These are phyloP conservation scores for Phaeophleospora eucalypticola DNA, from an alignment of 2,329 filamentous ascomycete species.

Conservation along the genomic window DNA sequence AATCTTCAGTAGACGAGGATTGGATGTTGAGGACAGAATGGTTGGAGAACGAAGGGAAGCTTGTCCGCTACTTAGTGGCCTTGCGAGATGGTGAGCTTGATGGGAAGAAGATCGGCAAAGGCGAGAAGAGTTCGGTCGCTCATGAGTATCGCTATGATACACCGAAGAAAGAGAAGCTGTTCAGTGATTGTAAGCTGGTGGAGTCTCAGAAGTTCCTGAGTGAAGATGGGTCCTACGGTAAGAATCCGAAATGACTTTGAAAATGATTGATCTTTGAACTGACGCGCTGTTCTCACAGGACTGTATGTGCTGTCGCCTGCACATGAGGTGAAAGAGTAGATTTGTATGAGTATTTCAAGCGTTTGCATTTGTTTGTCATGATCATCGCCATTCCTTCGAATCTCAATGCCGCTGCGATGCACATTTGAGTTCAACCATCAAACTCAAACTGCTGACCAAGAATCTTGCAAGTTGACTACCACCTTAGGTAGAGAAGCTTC, in stretches of 20 bases:
- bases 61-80: background rate
- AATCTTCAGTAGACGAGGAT: background rate
- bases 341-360: too few relatives aligned
- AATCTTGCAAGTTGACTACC: too few relatives aligned
- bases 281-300: background rate
- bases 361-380: too few relatives aligned
- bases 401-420: too few relatives aligned
- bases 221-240: background rate
- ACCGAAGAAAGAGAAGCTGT: background rate
- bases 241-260: background rate
- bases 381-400: too few relatives aligned
- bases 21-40: background rate
- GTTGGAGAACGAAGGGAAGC: background rate
- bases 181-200: background rate
- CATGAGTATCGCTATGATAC: background rate
- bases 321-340: too few relatives aligned
- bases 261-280: background rate
- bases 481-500: too few relatives aligned
- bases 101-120: background rate
- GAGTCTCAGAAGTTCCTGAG: background rate
- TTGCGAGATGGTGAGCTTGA: background rate
- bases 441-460: too few relatives aligned
- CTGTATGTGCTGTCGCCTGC: background rate
- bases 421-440: too few relatives aligned
- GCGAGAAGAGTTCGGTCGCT: background rate